Percentiles rank a stretch among this genome's conserved stretches.
Evolutionary conservation across 23 red algal genomes (phyloP).

Genomic region (Gracilaria vermiculophylla): DNA sequence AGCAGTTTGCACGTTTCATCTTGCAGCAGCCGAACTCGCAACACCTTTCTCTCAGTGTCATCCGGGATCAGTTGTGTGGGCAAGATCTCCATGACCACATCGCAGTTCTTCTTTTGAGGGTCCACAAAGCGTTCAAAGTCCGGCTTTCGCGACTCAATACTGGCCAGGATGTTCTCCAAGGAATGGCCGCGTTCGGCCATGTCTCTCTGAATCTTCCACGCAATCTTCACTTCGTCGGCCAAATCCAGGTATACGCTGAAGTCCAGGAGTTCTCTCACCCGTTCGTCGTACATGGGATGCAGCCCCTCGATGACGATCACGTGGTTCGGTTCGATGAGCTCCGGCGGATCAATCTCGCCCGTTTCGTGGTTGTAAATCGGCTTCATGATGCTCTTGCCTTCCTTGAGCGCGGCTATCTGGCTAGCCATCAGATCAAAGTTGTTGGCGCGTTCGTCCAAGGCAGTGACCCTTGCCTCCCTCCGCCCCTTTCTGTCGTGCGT

Average conservation of each 20-base stretch:
- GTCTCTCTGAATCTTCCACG: slow-evolving; percentile 99
- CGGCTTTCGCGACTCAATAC: slow-evolving; percentile 92
- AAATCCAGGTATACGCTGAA: slow-evolving; percentile 97
- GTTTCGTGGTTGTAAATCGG: slow-evolving; percentile 99
- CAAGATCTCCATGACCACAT: slow-evolving; percentile 91
- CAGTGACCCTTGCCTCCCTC: slow-evolving; percentile 83
- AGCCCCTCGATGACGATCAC: slow-evolving; percentile 95
- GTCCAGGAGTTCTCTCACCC: slow-evolving; percentile 82
- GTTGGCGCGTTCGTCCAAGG: slow-evolving; percentile 83
- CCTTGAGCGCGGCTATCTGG: slow-evolving; percentile 94
- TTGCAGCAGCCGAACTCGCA: slow-evolving; percentile 92
- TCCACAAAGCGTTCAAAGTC: slow-evolving; percentile 92
- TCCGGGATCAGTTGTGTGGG: slow-evolving; percentile 91
- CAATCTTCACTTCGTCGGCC: slow-evolving; percentile 97
- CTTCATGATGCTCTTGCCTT: slow-evolving; percentile 94
- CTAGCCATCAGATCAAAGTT: slow-evolving; percentile 97
- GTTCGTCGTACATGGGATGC: slow-evolving; percentile 92
- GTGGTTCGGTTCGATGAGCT: slow-evolving; percentile 96
- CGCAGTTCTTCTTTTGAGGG: slow-evolving; percentile 87
- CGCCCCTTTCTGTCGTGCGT: slow-evolving; percentile 90
- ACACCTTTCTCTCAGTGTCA: slow-evolving; percentile 92
- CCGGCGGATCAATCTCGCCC: slow-evolving; percentile 86
- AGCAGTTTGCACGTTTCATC: slow-evolving; percentile 61
- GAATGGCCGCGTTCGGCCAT: slow-evolving; percentile 99
- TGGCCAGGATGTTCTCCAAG: slow-evolving; percentile 92